Conservation (phyloP, 164 flowering plant genomes). For the Kingdonia uniflora region DNA sequence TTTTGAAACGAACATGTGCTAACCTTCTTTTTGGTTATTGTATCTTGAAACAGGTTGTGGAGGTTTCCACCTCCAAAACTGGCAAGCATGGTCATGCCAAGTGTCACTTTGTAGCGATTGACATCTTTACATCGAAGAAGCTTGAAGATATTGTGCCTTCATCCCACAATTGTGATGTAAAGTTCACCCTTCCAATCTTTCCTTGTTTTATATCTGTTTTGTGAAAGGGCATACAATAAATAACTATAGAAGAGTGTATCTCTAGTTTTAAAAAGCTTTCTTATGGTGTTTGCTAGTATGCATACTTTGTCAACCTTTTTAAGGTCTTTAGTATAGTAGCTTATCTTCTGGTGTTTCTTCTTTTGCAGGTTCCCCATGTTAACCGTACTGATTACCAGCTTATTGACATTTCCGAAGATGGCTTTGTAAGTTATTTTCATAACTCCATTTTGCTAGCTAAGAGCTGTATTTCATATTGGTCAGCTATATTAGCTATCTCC, state of each 20-base stretch:
- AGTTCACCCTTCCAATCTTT: not conserved
- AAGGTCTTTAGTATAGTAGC: too few species aligned
- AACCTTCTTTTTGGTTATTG: too few species aligned
- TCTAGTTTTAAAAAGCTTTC: too few species aligned
- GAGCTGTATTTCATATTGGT: not conserved
- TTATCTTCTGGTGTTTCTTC: not conserved
- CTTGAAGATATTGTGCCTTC: constrained; percentile 60
- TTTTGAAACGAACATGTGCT: too few species aligned
- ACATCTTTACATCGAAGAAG: constrained; percentile 43
- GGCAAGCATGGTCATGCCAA: constrained; percentile 65
- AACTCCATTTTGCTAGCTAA: constrained; percentile 6
- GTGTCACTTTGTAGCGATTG: constrained; percentile 58
- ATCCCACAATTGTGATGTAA: constrained; percentile 56
- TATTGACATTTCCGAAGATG: constrained; percentile 62
- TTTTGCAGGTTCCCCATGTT: constrained; percentile 51
- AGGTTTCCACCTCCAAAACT: constrained; percentile 54
- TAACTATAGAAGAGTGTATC: too few species aligned
- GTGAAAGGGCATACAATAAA: too few species aligned
- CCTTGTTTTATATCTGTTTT: not conserved
- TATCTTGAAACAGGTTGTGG: constrained; percentile 37
- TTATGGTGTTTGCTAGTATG: too few species aligned
- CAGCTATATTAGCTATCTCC: not conserved
- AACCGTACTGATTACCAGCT: constrained; percentile 57
- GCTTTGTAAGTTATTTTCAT: constrained; percentile 48
- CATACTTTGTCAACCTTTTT: too few species aligned